phyloP scores from a whole-genome alignment of 176 grass and related monocot genomes.

The Saccharum officinarum region DNA sequence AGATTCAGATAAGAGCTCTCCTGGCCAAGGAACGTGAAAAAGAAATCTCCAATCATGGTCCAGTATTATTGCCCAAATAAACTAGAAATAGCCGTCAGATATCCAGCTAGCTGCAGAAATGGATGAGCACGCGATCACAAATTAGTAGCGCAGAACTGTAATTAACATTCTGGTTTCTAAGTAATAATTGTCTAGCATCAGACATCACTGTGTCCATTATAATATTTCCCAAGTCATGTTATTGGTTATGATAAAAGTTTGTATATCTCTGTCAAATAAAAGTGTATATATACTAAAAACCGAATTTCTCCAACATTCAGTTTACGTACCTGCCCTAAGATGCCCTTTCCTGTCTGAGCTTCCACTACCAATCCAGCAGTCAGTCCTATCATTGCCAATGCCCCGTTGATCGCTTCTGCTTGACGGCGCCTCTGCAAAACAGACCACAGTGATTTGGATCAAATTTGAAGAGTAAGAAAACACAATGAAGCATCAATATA shows the following conservation, averaged over 20 bases:
- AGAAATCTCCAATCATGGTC: constrained; percentile 1
- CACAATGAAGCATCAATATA: not conserved
- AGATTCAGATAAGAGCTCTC: constrained; percentile 15
- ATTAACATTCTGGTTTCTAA: not conserved
- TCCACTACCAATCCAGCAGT: constrained; percentile 75
- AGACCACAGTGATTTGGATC: constrained; percentile 17
- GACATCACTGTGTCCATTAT: not conserved
- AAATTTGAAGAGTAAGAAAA: not conserved
- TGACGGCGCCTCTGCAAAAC: constrained; percentile 61
- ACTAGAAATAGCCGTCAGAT: constrained; percentile 51
- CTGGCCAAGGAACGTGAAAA: constrained; percentile 18
- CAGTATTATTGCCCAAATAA: constrained; percentile 52
- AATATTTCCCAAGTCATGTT: constrained; percentile 1
- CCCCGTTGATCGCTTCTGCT: constrained; percentile 87
- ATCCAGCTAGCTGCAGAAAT: constrained; percentile 80
- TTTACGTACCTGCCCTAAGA: constrained; percentile 77
- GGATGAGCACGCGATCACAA: constrained; percentile 1
- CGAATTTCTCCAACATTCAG: constrained; percentile 7
- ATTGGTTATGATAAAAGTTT: not conserved
- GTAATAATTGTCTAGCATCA: not conserved
- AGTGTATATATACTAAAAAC: not conserved
- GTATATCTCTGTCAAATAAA: not conserved
- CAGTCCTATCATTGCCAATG: constrained; percentile 87
- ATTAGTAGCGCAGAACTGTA: constrained; percentile 10
- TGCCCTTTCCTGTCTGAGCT: constrained; percentile 92